A percentile compares a stretch with the other conserved stretches of the same genome.
Evolutionary conservation across 2,329 filamentous ascomycete species (phyloP).

Genomic region (Botryotinia globosa): DNA sequence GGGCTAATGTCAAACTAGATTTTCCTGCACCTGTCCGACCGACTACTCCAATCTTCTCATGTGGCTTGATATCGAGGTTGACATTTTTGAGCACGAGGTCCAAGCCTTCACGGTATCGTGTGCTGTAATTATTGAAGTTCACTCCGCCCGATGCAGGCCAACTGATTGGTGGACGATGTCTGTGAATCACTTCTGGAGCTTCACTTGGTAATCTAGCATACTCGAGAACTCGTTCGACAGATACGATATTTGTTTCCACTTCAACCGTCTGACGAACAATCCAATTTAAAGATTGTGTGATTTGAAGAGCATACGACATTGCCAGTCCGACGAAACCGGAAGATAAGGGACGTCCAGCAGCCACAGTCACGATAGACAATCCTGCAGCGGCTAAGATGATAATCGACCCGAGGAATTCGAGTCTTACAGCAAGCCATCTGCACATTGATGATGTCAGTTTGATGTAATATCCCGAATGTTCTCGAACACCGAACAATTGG

Average conservation of each 20-base stretch:
- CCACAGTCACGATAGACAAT: constrained; percentile 77
- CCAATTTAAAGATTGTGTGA: constrained; percentile 97
- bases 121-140: constrained; percentile 90
- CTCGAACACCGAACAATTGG: not conserved
- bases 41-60: constrained; percentile 97
- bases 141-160: constrained; percentile 91
- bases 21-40: constrained; percentile 95
- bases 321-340: constrained; percentile 82
- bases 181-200: constrained; percentile 88
- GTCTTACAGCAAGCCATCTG: constrained; percentile 88
- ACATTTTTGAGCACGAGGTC: constrained; percentile 93
- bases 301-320: constrained; percentile 97
- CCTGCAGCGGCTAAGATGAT: constrained; percentile 87
- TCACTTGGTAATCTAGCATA: constrained; percentile 90
- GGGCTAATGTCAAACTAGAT: constrained; percentile 83
- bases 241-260: constrained; percentile 99
- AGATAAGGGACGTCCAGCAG: constrained; percentile 60
- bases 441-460: constrained; percentile 11
- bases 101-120: constrained; percentile 83
- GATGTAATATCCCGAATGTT: constrained; percentile 1
- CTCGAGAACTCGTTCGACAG: constrained; percentile 94
- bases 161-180: constrained; percentile 79
- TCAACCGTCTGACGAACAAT: constrained; percentile 98
- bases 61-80: constrained; percentile 86
- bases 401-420: constrained; percentile 92